Conservation (phyloP, 108 stramenopile species). For the Aureococcus anophagefferens region DNA sequence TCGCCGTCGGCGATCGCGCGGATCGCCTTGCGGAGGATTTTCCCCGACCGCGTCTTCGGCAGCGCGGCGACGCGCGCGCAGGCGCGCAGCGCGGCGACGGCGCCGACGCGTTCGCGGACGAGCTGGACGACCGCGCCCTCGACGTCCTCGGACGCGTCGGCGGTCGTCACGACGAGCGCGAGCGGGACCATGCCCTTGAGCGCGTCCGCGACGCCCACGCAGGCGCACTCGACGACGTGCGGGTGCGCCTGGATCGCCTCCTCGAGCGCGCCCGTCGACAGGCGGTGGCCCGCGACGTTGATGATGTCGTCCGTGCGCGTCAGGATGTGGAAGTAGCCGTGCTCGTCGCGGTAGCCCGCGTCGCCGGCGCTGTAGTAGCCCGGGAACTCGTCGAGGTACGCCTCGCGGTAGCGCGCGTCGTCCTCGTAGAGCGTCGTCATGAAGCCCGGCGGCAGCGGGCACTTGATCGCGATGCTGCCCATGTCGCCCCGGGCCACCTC, state of each 20-base stretch:
- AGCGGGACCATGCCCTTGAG: conserved; percentile 63
- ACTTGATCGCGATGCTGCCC: conserved; percentile 52
- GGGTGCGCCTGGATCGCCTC: conserved; percentile 51
- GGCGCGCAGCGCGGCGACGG: too few relatives aligned
- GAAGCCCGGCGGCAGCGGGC: conserved; percentile 63
- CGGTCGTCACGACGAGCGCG: conserved; percentile 58
- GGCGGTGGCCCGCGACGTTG: conserved; percentile 59
- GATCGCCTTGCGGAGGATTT: too few relatives aligned
- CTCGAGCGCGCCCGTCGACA: conserved; percentile 59
- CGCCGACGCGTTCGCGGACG: too few relatives aligned
- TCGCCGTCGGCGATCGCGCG: too few relatives aligned
- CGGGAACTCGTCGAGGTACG: conserved; percentile 46
- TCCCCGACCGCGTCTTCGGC: too few relatives aligned
- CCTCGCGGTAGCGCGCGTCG: conserved; percentile 42
- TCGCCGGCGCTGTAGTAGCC: conserved; percentile 65
- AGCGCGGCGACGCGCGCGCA: too few relatives aligned
- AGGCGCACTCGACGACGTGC: conserved; percentile 57
- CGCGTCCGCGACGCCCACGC: conserved; percentile 49
- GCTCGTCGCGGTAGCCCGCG: conserved; percentile 52
- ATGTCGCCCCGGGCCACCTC: conserved; percentile 24
- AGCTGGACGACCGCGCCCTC: too few relatives aligned
- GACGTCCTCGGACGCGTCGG: too few relatives aligned
- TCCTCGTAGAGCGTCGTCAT: conserved; percentile 52
- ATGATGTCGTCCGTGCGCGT: conserved; percentile 63
- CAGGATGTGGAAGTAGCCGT: conserved; percentile 65